Conservation (phyloP, 306 rosid genomes). For the Gleditsia sinensis region DNA sequence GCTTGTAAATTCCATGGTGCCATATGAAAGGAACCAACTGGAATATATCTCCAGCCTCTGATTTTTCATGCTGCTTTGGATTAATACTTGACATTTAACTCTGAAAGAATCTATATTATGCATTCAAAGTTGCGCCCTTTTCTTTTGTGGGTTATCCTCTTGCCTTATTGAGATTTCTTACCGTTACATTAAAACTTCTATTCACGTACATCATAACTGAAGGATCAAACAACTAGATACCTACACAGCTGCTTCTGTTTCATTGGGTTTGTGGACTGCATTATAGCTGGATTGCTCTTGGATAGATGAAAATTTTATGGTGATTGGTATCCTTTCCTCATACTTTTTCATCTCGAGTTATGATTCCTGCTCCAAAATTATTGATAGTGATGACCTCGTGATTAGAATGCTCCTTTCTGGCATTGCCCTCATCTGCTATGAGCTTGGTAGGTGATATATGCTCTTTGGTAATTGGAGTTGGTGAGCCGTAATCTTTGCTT, state of each 20-base stretch:
- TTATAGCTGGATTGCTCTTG: neutral
- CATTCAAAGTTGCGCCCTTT: neutral
- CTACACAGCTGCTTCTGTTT: slow-evolving; percentile 6
- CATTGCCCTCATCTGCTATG: slow-evolving; percentile 10
- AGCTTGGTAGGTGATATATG: slow-evolving; percentile 30
- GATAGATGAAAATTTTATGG: neutral
- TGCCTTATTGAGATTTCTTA: slow-evolving; percentile 1
- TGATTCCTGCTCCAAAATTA: slow-evolving; percentile 29
- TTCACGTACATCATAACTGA: neutral
- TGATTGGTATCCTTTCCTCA: neutral
- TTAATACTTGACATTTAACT: neutral
- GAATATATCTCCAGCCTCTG: neutral
- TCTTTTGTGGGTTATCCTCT: neutral
- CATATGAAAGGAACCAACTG: slow-evolving; percentile 4
- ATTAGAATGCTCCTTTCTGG: slow-evolving; percentile 33
- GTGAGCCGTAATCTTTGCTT: slow-evolving; percentile 59
- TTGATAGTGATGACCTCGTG: slow-evolving; percentile 39
- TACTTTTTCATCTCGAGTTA: slow-evolving; percentile 27
- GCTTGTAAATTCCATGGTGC: neutral
- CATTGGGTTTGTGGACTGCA: neutral
- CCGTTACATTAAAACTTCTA: neutral
- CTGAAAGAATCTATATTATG: slow-evolving; percentile 5
- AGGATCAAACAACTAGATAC: slow-evolving; percentile 15
- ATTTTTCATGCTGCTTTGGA: slow-evolving; percentile 10
- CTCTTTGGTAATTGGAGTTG: slow-evolving; percentile 34